These are phyloP conservation scores for Myxozyma vanderwaltii DNA, from an alignment of 805 yeast genomes.

Conservation along the genomic window DNA sequence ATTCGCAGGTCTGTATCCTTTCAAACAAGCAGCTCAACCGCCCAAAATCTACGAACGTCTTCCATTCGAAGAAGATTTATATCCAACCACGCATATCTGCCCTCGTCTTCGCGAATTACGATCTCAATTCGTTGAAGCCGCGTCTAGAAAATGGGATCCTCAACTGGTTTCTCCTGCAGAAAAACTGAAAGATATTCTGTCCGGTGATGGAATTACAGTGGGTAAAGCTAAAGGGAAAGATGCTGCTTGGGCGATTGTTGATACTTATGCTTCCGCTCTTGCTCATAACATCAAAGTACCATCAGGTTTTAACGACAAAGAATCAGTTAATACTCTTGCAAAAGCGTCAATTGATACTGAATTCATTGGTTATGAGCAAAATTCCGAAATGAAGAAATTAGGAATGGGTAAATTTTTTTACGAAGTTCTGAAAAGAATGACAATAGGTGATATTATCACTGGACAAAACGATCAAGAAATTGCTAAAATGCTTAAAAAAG, in stretches of 20 bases:
- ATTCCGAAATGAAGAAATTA: conserved; percentile 17
- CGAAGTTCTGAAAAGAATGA: conserved; percentile 30
- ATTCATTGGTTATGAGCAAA: conserved; percentile 19
- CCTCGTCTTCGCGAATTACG: conserved; percentile 29
- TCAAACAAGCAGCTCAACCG: conserved; percentile 4
- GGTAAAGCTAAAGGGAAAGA: conserved; percentile 5
- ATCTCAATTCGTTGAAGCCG: conserved; percentile 24
- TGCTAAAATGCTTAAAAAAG: conserved; percentile 11
- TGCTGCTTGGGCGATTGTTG: conserved; percentile 30
- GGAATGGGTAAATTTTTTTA: conserved; percentile 33
- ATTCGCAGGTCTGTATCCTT: conserved; percentile 33
- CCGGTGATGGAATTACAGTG: conserved; percentile 17
- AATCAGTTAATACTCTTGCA: conserved; percentile 18
- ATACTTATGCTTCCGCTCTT: conserved; percentile 28
- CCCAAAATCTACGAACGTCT: conserved; percentile 31
- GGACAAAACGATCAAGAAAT: conserved; percentile 17
- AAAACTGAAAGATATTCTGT: conserved; percentile 13
- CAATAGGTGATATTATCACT: conserved; percentile 17
- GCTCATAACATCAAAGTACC: conserved; percentile 25
- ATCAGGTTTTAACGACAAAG: conserved; percentile 14
- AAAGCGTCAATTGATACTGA: conserved; percentile 28
- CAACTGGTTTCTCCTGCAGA: conserved; percentile 17
- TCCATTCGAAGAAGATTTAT: conserved; percentile 34
- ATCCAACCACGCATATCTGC: conserved; percentile 26
- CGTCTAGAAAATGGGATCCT: conserved; percentile 32